phyloP scores from a whole-genome alignment of 2,329 filamentous ascomycete genomes.

The Pseudogymnoascus sp. region DNA sequence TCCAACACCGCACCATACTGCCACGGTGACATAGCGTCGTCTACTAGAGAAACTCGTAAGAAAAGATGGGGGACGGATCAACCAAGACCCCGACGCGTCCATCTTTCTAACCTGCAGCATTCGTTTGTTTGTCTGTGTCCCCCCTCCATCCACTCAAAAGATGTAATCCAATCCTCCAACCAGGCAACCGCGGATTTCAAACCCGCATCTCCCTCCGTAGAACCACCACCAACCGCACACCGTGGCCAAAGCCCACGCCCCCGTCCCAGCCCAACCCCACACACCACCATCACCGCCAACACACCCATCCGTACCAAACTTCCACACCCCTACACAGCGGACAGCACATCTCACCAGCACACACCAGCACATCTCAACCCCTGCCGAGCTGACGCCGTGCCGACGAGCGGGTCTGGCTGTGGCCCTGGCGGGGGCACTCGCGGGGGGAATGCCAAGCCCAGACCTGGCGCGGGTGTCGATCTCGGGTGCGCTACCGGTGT shows the following conservation, averaged over 20 bases:
- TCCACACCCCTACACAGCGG: not conserved
- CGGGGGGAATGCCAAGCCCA: not conserved
- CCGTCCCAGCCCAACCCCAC: not conserved
- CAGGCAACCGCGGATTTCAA: not conserved
- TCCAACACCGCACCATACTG: too few species aligned
- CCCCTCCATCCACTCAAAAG: not conserved
- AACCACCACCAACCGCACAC: not conserved
- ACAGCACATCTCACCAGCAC: not conserved
- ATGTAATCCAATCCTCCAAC: not conserved
- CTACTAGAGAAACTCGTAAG: too few species aligned
- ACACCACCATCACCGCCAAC: not conserved
- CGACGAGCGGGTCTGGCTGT: not conserved
- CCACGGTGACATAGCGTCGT: too few species aligned
- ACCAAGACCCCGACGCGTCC: not conserved
- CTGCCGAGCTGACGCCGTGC: constrained; percentile 2
- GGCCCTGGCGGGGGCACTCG: not conserved
- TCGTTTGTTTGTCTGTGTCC: not conserved
- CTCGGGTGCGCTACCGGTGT: not conserved
- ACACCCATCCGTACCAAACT: not conserved
- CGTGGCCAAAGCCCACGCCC: not conserved
- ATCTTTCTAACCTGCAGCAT: not conserved
- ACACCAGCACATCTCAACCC: not conserved
- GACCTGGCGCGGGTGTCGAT: not conserved
- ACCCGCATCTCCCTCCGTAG: not conserved
- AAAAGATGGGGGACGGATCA: not conserved